phyloP scores from a whole-genome alignment of 805 yeast species.

The Saccharomycopsis oosterbeekiorum region DNA sequence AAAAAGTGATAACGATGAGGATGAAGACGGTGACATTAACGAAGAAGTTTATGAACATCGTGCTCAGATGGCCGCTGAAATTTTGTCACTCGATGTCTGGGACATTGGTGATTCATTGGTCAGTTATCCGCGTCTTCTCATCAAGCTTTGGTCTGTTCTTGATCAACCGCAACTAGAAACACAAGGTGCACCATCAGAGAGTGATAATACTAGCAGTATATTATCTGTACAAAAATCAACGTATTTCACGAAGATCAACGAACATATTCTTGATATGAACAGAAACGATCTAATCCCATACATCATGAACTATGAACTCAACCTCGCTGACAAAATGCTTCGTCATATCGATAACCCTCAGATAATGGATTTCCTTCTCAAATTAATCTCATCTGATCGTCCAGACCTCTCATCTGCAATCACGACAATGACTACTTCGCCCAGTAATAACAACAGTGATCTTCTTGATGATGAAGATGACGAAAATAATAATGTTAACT shows the following conservation, averaged over 20 bases:
- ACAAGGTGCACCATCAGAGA: not conserved
- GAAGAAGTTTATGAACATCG: conserved; percentile 31
- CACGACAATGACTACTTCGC: not conserved
- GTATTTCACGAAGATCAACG: conserved; percentile 85
- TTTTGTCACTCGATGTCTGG: conserved; percentile 89
- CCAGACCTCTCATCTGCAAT: conserved; percentile 84
- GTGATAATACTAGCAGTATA: not conserved
- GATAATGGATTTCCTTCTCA: conserved; percentile 81
- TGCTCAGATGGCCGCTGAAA: conserved; percentile 76
- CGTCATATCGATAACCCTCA: conserved; percentile 88
- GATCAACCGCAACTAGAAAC: conserved; percentile 46
- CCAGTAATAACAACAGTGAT: not conserved
- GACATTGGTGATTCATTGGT: conserved; percentile 82
- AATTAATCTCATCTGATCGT: conserved; percentile 87
- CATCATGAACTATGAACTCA: conserved; percentile 48
- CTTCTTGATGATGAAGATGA: not conserved
- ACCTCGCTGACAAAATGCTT: conserved; percentile 71
- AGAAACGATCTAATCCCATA: conserved; percentile 63
- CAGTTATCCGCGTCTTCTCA: conserved; percentile 57
- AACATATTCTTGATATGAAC: conserved; percentile 80
- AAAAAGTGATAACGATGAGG: conserved; percentile 15
- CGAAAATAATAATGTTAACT: not conserved
- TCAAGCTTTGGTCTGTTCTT: conserved; percentile 69
- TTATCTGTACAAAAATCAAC: conserved; percentile 71
- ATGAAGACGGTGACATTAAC: conserved; percentile 26